phyloP scores from a whole-genome alignment of 2,329 filamentous ascomycete species.

The Trichoderma citrinoviride region DNA sequence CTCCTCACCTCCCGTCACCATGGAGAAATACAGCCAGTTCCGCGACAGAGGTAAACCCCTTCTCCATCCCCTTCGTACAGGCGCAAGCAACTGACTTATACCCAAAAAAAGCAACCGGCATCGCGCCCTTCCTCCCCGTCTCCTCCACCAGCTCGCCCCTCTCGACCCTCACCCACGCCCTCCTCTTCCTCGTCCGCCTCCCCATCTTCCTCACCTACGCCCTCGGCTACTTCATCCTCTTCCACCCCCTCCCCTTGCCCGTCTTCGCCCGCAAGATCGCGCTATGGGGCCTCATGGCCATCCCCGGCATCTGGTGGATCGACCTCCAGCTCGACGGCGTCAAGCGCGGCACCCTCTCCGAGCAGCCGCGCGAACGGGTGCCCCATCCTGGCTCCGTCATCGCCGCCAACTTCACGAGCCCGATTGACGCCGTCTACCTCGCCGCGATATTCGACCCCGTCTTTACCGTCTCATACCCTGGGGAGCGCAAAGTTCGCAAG shows the following conservation, averaged over 20 bases:
- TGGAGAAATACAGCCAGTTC: conserved; percentile 96
- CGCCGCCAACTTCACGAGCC: conserved; percentile 86
- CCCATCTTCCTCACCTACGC: conserved; percentile 70
- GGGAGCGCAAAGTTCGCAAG: conserved; percentile 67
- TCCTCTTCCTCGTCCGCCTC: conserved; percentile 78
- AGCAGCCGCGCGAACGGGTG: conserved; percentile 69
- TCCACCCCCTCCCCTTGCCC: conserved; percentile 75
- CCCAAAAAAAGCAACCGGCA: conserved; percentile 71
- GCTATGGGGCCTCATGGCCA: conserved; percentile 81
- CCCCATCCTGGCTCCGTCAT: conserved; percentile 80
- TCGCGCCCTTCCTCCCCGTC: conserved; percentile 90
- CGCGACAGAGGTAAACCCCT: conserved; percentile 75
- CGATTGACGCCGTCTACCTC: conserved; percentile 89
- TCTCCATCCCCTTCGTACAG: background rate
- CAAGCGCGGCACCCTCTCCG: conserved; percentile 80
- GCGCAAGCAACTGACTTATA: background rate
- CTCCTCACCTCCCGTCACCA: conserved; percentile 36
- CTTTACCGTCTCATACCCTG: conserved; percentile 83
- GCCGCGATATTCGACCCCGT: conserved; percentile 95
- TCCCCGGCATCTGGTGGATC: conserved; percentile 96
- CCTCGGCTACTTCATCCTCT: conserved; percentile 70
- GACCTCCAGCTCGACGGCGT: conserved; percentile 98
- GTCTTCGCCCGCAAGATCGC: conserved; percentile 71
- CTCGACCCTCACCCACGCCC: conserved; percentile 61
- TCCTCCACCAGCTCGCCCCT: conserved; percentile 62